Evolutionary conservation across 1,284 basidiomycete species (phyloP).

Genomic region (Cutaneotrichosporon sp.): DNA sequence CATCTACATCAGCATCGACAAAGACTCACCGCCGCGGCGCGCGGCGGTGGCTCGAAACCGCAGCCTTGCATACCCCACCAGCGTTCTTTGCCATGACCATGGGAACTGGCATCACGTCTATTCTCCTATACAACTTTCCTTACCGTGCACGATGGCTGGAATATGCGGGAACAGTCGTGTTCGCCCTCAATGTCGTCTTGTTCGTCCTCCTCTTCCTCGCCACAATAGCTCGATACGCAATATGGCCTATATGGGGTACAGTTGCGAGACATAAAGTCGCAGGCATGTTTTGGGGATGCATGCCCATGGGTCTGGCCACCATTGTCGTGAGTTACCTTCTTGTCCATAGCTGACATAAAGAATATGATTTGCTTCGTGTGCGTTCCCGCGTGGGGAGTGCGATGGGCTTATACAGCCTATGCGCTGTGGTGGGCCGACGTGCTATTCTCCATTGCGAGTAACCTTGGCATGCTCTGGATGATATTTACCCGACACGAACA

Average conservation of each 20-base stretch:
- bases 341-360: slow-evolving; percentile 19
- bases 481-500: slow-evolving; percentile 67
- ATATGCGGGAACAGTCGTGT: slow-evolving; percentile 57
- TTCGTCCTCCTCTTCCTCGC: slow-evolving; percentile 62
- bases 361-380: slow-evolving; percentile 56
- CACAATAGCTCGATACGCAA: slow-evolving; percentile 57
- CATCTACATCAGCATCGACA: not conserved
- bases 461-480: slow-evolving; percentile 19
- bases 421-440: slow-evolving; percentile 72
- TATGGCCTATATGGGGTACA: slow-evolving; percentile 6
- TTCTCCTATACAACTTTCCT: slow-evolving; percentile 55
- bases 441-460: slow-evolving; percentile 57
- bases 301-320: slow-evolving; percentile 70
- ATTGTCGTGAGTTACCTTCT: slow-evolving; percentile 55
- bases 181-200: slow-evolving; percentile 65
- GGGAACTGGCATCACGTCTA: slow-evolving; percentile 56
- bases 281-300: slow-evolving; percentile 66
- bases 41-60: not conserved
- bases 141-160: slow-evolving; percentile 53
- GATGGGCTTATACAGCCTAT: slow-evolving; percentile 65
- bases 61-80: slow-evolving; percentile 32
- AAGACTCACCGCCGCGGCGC: not conserved
- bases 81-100: slow-evolving; percentile 48
- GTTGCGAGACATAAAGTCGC: slow-evolving; percentile 61
- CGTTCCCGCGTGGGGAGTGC: slow-evolving; percentile 55